Conservation (phyloP, 352 stramenopile genomes). For the Phytophthora litchii region DNA sequence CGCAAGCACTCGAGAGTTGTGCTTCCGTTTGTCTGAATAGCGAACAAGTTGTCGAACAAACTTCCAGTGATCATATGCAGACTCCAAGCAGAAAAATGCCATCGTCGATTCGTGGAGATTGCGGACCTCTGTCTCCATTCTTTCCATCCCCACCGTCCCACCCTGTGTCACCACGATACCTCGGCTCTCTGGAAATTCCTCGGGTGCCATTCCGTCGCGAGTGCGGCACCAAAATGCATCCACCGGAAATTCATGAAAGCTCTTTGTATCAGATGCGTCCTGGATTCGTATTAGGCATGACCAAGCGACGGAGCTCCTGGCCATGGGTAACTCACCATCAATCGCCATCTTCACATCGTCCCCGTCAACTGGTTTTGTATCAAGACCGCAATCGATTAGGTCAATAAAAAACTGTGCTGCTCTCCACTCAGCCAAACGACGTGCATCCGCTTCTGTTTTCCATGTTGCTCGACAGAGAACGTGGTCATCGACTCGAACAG, state of each 20-base stretch:
- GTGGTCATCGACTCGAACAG: conserved; percentile 50
- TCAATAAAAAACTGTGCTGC: conserved; percentile 70
- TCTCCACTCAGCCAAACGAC: conserved; percentile 51
- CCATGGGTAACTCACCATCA: conserved; percentile 15
- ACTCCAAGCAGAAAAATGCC: conserved; percentile 69
- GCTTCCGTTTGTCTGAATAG: conserved; percentile 74
- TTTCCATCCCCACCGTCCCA: conserved; percentile 44
- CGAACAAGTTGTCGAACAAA: conserved; percentile 68
- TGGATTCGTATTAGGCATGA: conserved; percentile 56
- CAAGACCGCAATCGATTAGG: conserved; percentile 71
- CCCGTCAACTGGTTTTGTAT: conserved; percentile 47
- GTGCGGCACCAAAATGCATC: conserved; percentile 59
- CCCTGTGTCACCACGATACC: conserved; percentile 48
- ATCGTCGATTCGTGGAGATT: conserved; percentile 50
- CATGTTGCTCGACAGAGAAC: conserved; percentile 58
- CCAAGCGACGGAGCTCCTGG: conserved; percentile 41
- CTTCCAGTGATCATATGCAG: conserved; percentile 72
- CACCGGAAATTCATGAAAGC: conserved; percentile 58
- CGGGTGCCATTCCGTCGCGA: conserved; percentile 30
- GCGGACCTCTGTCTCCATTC: conserved; percentile 45
- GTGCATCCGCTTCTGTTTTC: conserved; percentile 54
- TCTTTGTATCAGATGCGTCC: conserved; percentile 48
- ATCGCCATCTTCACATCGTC: conserved; percentile 49
- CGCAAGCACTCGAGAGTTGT: conserved; percentile 48
- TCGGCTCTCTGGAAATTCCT: conserved; percentile 30